Conservation (phyloP, 2,329 filamentous ascomycete genomes). For the Sporothrix globosa region DNA sequence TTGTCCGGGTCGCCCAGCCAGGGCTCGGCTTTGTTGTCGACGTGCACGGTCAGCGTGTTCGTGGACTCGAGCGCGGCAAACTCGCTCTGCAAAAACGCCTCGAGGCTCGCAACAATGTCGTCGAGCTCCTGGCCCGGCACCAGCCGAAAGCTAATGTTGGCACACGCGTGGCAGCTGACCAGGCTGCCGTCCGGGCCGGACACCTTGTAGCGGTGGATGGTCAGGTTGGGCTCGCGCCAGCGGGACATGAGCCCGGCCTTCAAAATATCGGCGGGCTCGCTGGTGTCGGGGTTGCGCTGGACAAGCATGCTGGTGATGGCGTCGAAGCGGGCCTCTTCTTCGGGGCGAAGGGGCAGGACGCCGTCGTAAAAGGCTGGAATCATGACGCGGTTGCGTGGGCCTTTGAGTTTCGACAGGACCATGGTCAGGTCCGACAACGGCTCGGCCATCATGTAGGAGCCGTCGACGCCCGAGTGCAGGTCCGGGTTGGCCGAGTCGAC, state of each 20-base stretch:
- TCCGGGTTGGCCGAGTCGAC: conserved; percentile 86
- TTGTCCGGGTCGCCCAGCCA: conserved; percentile 94
- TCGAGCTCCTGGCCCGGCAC: conserved; percentile 91
- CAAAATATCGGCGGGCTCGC: conserved; percentile 65
- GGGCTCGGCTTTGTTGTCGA: conserved; percentile 92
- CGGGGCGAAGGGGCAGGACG: conserved; percentile 72
- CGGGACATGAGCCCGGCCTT: conserved; percentile 86
- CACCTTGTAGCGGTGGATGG: conserved; percentile 89
- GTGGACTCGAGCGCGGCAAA: conserved; percentile 77
- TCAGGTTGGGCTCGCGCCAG: conserved; percentile 94
- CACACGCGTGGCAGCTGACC: conserved; percentile 86
- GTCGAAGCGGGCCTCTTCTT: conserved; percentile 79
- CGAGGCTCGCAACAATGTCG: conserved; percentile 70
- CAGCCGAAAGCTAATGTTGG: conserved; percentile 84
- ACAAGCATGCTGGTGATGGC: conserved; percentile 81
- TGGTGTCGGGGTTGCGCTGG: conserved; percentile 64
- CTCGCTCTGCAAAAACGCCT: conserved; percentile 67
- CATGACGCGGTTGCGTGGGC: conserved; percentile 75
- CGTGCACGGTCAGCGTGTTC: conserved; percentile 77
- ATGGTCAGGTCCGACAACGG: conserved; percentile 88
- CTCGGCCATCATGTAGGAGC: conserved; percentile 86
- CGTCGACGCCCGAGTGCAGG: conserved; percentile 95
- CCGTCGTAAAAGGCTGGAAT: conserved; percentile 89
- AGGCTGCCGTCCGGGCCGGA: conserved; percentile 90
- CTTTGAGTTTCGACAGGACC: conserved; percentile 80